These are phyloP conservation scores for Mycena chlorophos DNA, from an alignment of 768 basidiomycete species.

Conservation along the genomic window DNA sequence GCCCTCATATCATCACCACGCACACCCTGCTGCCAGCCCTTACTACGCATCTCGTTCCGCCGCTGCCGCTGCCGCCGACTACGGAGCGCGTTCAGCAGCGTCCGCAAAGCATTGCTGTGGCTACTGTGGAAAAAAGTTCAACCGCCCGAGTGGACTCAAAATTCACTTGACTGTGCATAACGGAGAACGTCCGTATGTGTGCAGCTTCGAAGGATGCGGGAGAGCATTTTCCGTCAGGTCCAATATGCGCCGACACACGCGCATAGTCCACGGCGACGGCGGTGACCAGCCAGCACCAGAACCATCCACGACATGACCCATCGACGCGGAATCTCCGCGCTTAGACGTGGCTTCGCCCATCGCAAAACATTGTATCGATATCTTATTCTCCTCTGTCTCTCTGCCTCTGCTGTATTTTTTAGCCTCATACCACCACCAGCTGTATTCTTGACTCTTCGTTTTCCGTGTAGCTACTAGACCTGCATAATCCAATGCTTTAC, in stretches of 20 bases:
- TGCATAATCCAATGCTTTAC: no score
- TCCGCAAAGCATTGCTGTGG: conserved; percentile 52
- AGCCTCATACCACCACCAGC: no score
- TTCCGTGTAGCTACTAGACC: no score
- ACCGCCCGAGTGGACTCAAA: conserved; percentile 57
- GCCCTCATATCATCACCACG: conserved; percentile 17
- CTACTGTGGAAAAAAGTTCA: conserved; percentile 60
- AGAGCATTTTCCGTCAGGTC: conserved; percentile 68
- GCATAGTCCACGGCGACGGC: conserved; percentile 32
- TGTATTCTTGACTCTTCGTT: no score
- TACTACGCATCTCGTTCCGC: conserved; percentile 21
- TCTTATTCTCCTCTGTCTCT: no score
- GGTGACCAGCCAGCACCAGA: no score
- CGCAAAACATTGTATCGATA: no score
- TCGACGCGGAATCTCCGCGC: no score
- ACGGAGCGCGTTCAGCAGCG: no score
- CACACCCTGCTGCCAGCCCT: conserved; percentile 6
- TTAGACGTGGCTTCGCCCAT: no score
- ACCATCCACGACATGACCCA: no score
- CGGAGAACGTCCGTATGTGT: conserved; percentile 62
- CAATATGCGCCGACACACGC: conserved; percentile 69
- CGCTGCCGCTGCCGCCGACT: conserved; percentile 25
- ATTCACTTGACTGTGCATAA: conserved; percentile 64
- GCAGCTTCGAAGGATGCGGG: conserved; percentile 53
- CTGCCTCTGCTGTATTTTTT: no score